phyloP scores from a whole-genome alignment of 192 early-diverging fungal species.

The Backusella tarrabulga region DNA sequence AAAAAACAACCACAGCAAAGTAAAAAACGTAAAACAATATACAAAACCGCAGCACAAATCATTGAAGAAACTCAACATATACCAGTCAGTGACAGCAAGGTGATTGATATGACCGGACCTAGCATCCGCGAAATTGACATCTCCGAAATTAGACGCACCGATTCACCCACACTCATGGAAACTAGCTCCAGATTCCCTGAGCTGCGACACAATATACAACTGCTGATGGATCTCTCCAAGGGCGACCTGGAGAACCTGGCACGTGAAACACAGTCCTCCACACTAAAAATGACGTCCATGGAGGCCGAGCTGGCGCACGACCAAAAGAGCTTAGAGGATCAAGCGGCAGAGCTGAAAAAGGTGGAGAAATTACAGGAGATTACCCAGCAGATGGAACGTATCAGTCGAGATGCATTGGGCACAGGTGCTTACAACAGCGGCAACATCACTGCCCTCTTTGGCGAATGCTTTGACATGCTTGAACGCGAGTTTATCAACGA shows the following conservation, averaged over 20 bases:
- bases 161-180: slow-evolving; percentile 48
- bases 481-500: slow-evolving; percentile 56
- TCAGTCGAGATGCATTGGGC: slow-evolving; percentile 21
- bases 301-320: slow-evolving; percentile 37
- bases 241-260: slow-evolving; percentile 65
- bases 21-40: slow-evolving; percentile 47
- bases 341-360: slow-evolving; percentile 37
- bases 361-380: slow-evolving; percentile 46
- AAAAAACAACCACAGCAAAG: slow-evolving; percentile 11
- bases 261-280: slow-evolving; percentile 53
- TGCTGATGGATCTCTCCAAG: slow-evolving; percentile 70
- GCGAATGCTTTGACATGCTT: slow-evolving; percentile 54
- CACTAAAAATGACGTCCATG: slow-evolving; percentile 37
- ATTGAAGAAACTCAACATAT: slow-evolving; percentile 49
- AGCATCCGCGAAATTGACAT: slow-evolving; percentile 51
- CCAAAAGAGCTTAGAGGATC: slow-evolving; percentile 29
- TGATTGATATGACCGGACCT: slow-evolving; percentile 84
- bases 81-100: slow-evolving; percentile 43
- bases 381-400: slow-evolving; percentile 42
- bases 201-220: slow-evolving; percentile 71
- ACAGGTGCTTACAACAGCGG: slow-evolving; percentile 33
- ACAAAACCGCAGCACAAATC: slow-evolving; percentile 78
- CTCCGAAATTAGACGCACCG: slow-evolving; percentile 41
- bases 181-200: slow-evolving; percentile 66
- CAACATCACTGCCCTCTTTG: slow-evolving; percentile 44